Evolutionary conservation across 2,329 filamentous ascomycete species (phyloP), one percentile per base, ranked within the genome.

Genomic region (Talaromyces sp.): DNA sequence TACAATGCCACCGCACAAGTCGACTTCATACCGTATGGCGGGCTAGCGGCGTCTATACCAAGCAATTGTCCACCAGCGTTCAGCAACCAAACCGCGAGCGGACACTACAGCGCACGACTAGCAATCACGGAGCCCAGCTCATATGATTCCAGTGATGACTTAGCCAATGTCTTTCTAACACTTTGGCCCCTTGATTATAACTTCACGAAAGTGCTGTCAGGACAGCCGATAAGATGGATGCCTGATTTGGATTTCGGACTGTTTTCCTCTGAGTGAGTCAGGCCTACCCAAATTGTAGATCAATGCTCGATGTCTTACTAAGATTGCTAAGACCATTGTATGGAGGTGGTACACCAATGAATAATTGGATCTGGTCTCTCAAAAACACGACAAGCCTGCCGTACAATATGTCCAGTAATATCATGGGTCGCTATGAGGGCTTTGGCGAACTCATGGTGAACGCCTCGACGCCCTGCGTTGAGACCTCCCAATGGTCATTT

Each of bases 1-100:
- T 61, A 61, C 45, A 61, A 61, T 41, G 59, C 59, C 19, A 61
- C 59, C 19, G 59, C 59, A 39, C 45, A 61, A 39, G 27, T 61
- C 45, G 45, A 61, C 45, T 50, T 61, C 27, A 27, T 27, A 24
- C 59, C 59, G 43, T 61, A 39, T 52, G 31, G 43, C 33, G 59
- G 59, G 19, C 10, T 27, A 27, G 27, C 43, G 10, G 59, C 41
- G 14, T 50, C 59, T 61, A 5, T 50, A 16, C 19, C 5, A n/a
- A 61, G 31, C 24, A 16, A 37, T 14, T 61, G 59, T 31, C 33
- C 45, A 52, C 45, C 31, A 27, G 27, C 27, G 6, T 27, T 27
- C 27, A 27, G 27, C 27, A 33, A 27, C 27, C 27, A 27, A 27
- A 27, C 27, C 27, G 27, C 59, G 13, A 37, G 43, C n/a, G 41